phyloP scores from a whole-genome alignment of 2,329 filamentous ascomycete genomes.

The Curvularia hawaiiensis region DNA sequence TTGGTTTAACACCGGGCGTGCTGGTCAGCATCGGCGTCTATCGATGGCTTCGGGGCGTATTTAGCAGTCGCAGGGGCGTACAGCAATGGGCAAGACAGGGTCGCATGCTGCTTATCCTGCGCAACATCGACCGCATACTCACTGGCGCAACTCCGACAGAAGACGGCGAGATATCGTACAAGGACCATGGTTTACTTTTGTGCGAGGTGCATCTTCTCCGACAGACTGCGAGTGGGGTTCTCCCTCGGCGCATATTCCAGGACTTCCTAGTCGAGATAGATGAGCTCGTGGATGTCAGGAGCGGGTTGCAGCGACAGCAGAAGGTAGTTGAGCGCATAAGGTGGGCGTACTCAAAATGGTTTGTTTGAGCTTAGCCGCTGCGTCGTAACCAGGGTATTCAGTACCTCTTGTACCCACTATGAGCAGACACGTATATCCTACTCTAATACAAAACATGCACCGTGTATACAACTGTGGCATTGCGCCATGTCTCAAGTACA shows the following conservation, averaged over 20 bases:
- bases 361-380: constrained; percentile 31
- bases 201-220: constrained; percentile 88
- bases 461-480: not conserved
- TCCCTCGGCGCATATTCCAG: constrained; percentile 75
- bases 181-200: constrained; percentile 87
- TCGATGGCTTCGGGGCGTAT: constrained; percentile 71
- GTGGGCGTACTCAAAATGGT: constrained; percentile 88
- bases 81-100: constrained; percentile 68
- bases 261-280: constrained; percentile 90
- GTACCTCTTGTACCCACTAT: not conserved
- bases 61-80: constrained; percentile 73
- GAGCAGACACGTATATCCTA: constrained; percentile 1
- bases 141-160: constrained; percentile 62
- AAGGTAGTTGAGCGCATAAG: constrained; percentile 81
- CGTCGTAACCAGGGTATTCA: constrained; percentile 1
- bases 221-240: constrained; percentile 66
- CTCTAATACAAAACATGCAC: constrained; percentile 1
- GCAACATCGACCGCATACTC: constrained; percentile 80
- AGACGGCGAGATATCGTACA: constrained; percentile 81
- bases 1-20: constrained; percentile 91
- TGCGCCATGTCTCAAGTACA: not conserved
- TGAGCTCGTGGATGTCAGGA: constrained; percentile 80
- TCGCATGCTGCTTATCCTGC: constrained; percentile 75
- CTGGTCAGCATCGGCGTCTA: constrained; percentile 78
- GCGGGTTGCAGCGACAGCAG: constrained; percentile 77